Conservation (phyloP, 169 alveolate genomes). For the Pseudocohnilembus persalinus region DNA sequence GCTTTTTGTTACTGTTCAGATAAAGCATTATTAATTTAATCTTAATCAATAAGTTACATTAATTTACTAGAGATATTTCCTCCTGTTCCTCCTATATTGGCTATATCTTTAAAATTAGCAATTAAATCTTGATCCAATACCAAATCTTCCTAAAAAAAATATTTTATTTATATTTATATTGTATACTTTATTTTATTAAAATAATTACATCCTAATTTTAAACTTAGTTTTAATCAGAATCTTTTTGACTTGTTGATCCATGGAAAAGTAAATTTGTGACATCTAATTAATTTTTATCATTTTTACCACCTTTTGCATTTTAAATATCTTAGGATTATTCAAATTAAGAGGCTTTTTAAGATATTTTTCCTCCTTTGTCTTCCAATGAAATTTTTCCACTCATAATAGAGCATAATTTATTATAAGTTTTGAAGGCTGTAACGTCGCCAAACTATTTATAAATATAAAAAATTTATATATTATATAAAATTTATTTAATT, state of each 20-base stretch:
- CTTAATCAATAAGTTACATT: not conserved
- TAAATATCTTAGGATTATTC: not conserved
- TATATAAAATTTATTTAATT: too few relatives aligned
- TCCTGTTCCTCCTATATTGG: not conserved
- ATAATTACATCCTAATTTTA: not conserved
- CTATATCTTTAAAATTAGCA: not conserved
- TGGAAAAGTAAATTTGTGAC: not conserved
- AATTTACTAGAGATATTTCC: not conserved
- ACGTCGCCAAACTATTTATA: slow-evolving; percentile 34
- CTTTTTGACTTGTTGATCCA: not conserved
- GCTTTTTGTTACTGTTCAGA: not conserved
- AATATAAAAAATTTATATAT: too few relatives aligned
- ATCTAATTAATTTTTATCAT: not conserved
- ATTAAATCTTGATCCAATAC: not conserved
- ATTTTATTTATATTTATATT: too few relatives aligned
- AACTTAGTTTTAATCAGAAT: not conserved
- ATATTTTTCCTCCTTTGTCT: not conserved
- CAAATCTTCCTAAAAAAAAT: not conserved
- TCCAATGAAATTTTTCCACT: slow-evolving; percentile 31
- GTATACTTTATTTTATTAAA: too few relatives aligned
- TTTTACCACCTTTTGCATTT: slow-evolving; percentile 7
- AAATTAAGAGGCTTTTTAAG: not conserved
- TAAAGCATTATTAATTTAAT: not conserved
- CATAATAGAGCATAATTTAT: slow-evolving; percentile 42
- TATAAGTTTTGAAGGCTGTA: slow-evolving; percentile 41